A percentile compares a stretch with the other conserved stretches of the same genome.
These are phyloP conservation scores for Solanum ahanhuiri DNA, from an alignment of 257 asterid genomes.

Conservation along the genomic window DNA sequence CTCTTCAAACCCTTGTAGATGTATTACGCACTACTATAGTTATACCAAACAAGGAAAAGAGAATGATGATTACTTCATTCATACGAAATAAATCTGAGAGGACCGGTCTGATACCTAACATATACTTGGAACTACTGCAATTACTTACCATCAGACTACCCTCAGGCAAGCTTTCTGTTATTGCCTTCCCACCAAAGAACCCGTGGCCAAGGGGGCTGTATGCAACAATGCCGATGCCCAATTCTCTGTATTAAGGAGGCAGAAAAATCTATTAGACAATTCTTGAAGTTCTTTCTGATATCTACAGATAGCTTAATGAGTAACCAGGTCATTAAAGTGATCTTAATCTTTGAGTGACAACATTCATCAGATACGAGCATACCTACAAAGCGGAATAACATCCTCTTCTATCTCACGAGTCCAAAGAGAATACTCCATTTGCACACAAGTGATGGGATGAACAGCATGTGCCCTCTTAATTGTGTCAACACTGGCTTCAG, in stretches of 20 bases:
- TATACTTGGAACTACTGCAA: background rate
- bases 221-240: conserved; percentile 40
- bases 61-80: background rate
- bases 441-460: conserved; percentile 46
- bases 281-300: background rate
- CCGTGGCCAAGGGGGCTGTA: conserved; percentile 53
- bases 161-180: conserved; percentile 23
- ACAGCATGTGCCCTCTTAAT: conserved; percentile 46
- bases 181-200: conserved; percentile 46
- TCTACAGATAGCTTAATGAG: background rate
- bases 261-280: background rate
- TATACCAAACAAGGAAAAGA: background rate
- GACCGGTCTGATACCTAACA: background rate
- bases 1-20: background rate
- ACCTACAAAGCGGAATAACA: conserved; percentile 50
- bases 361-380: background rate
- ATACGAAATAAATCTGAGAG: background rate
- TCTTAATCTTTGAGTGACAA: background rate
- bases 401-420: conserved; percentile 43
- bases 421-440: conserved; percentile 59
- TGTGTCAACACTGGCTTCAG: conserved; percentile 47
- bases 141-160: conserved; percentile 30
- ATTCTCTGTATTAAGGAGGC: conserved; percentile 20
- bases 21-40: background rate
- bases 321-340: background rate